Evolutionary conservation across 2,329 filamentous ascomycete genomes (phyloP).

Genomic region (Diaporthe vaccinii): DNA sequence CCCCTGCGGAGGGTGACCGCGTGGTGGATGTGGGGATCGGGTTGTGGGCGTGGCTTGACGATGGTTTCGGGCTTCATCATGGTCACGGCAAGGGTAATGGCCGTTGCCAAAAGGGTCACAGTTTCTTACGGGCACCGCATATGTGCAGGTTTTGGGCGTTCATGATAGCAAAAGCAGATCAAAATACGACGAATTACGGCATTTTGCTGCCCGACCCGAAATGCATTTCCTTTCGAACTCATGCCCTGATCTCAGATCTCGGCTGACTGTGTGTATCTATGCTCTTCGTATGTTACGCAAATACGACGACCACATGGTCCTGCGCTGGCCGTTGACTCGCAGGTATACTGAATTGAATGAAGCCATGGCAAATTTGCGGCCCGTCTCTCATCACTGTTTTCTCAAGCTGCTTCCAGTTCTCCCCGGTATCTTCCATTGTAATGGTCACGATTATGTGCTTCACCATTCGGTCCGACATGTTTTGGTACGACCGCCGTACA

Average conservation of each 20-base stretch:
- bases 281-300: neutral
- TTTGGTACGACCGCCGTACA: neutral
- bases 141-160: slow-evolving; percentile 42
- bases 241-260: neutral
- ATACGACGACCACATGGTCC: no score
- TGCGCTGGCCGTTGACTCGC: neutral
- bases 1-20: slow-evolving; percentile 34
- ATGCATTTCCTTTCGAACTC: neutral
- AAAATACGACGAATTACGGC: slow-evolving; percentile 43
- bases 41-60: slow-evolving; percentile 36
- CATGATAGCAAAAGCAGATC: slow-evolving; percentile 41
- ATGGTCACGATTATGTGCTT: neutral
- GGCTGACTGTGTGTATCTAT: neutral
- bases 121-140: slow-evolving; percentile 39
- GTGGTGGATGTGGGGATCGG: slow-evolving; percentile 17
- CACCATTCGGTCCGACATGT: neutral
- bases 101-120: slow-evolving; percentile 39
- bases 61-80: slow-evolving; percentile 37
- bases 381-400: neutral
- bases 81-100: slow-evolving; percentile 36
- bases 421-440: neutral
- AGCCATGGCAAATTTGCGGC: neutral
- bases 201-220: slow-evolving; percentile 41
- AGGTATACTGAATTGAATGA: neutral
- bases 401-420: neutral